Base-by-base conservation (phyloP, 2,329 filamentous ascomycete genomes). In the Fusarium kyushuense region DNA sequence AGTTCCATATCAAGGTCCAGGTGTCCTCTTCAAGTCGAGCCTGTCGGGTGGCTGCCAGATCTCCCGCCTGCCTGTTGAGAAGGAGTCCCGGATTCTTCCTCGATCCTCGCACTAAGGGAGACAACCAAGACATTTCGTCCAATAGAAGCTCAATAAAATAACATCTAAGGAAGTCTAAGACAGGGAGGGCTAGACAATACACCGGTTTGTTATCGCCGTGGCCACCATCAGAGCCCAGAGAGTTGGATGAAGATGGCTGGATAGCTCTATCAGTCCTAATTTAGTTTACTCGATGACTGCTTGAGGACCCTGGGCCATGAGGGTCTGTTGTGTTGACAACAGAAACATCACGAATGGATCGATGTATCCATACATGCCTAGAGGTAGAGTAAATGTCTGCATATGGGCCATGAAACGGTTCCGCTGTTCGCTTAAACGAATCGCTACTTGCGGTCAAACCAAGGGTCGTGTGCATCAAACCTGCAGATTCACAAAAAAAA, bases 141-240 rank as follows among this genome's bases (percentile, higher is more conserved):
- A 70, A 57, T 70, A 27, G 46, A 63, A 49, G 42, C 19, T 53
- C 13, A 36, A 54, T 27, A 49, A 52, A 64, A 13, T 29, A 21
- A 57, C 54, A 33, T 47, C 60, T 64, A 66, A 59, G 60, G 58
- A 66, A 54, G 59, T 53, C 42, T 57, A 65, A 65, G 60, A 59
- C 61, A 65, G 66, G 69, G 65, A 68, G 66, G 47, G 54, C 36
- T 53, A 58, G 38, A 54, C 36, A 54, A 61, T 52, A 51, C 59
- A 73, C 76, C 74, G 76, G 75, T 76, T 76, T 76, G 67, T 77
- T 77, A 74, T 76, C 76, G 76, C 73, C 65, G 57, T 58, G 54
- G 65, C 69, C 73, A 67, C 61, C 66, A 71, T 59, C 47, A 67
- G 27, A 60, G 46, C 38, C 56, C 17, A 54, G 30, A 69, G 54